Evolutionary conservation across 2,329 filamentous ascomycete species (phyloP), one percentile per base, ranked within the genome.

Genomic region (Ophiostoma montium): DNA sequence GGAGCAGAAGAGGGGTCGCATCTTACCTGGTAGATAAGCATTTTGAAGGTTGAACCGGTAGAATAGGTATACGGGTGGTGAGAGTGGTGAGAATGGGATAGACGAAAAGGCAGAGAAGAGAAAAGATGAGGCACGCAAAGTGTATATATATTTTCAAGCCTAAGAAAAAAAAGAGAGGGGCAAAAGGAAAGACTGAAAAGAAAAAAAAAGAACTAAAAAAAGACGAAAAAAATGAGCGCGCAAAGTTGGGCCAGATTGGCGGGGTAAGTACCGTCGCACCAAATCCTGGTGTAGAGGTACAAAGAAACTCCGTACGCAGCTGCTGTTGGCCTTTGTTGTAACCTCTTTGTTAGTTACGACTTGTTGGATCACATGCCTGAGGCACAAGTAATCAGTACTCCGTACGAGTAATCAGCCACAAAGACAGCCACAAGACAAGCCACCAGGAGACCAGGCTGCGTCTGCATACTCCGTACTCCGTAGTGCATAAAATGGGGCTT

Each of bases 21-120:
- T 42, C 70, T 53, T 66, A 84, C 82, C 69, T 73, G 80, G 78
- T 67, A 86, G 64, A 86, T 84, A 65, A 84, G 74, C 82, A 86
- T 86, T 61, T 69, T 83, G 75, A 61, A 68, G 67, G 65, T 39
- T 44, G 48, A 21, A 38, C 12, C 42, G 35, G 23, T 21, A 36
- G 16, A 15, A 5, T n/a, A 31, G 39, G 8, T n/a, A 30, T 32
- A 46, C 39, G 30, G 35, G 12, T 42, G 42, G 48, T 30, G 16
- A 38, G 18, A 43, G 31, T 10, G 23, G 30, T 41, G 15, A 27
- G 16, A 31, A 27, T 38, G 32, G 46, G 16, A 35, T n/a, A n/a
- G n/a, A 30, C 18, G 31, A 15, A 33, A 30, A 43, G 33, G 15
- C 21, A 38, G 19, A 46, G 36, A 60, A 59, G 57, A 44, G 46